These are phyloP conservation scores for Phytophthora megakarya DNA, from an alignment of 352 stramenopile species.

Conservation along the genomic window DNA sequence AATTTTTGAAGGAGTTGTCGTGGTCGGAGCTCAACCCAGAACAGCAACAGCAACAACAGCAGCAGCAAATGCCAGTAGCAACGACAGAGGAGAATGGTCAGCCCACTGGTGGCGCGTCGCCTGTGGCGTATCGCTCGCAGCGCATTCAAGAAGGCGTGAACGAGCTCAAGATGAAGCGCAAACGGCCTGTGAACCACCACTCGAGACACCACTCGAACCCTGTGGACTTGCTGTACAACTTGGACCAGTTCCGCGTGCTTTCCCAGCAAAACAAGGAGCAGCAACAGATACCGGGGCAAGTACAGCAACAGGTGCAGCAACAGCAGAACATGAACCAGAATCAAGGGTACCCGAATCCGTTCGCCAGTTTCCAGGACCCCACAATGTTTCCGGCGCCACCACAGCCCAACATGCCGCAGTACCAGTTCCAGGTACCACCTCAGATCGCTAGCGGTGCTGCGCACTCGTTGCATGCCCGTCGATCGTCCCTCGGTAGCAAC, in stretches of 20 bases:
- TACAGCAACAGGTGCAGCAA: constrained; percentile 19
- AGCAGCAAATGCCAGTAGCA: constrained; percentile 14
- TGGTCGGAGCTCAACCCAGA: constrained; percentile 45
- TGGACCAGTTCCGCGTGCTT: constrained; percentile 74
- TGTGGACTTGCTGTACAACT: constrained; percentile 75
- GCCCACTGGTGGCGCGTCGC: constrained; percentile 24
- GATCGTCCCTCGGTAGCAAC: constrained; percentile 55
- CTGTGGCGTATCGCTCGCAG: constrained; percentile 59
- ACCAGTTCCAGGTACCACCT: constrained; percentile 56
- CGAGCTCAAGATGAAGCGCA: constrained; percentile 83
- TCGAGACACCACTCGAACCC: constrained; percentile 75
- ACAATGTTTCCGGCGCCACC: constrained; percentile 30
- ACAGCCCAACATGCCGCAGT: constrained; percentile 42
- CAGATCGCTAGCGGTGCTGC: constrained; percentile 61
- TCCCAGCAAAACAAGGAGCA: constrained; percentile 64
- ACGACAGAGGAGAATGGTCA: constrained; percentile 17
- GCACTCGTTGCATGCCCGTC: constrained; percentile 60
- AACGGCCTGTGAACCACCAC: constrained; percentile 60
- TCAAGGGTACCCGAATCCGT: constrained; percentile 40
- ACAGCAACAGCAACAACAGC: constrained; percentile 19
- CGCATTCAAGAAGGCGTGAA: constrained; percentile 71
- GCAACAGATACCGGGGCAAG: constrained; percentile 39
- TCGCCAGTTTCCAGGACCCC: constrained; percentile 40
- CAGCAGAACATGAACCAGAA: constrained; percentile 37
- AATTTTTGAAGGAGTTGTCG: constrained; percentile 52